Base-by-base conservation (phyloP, 2,329 filamentous ascomycete species). In the Fusarium vanettenii region DNA sequence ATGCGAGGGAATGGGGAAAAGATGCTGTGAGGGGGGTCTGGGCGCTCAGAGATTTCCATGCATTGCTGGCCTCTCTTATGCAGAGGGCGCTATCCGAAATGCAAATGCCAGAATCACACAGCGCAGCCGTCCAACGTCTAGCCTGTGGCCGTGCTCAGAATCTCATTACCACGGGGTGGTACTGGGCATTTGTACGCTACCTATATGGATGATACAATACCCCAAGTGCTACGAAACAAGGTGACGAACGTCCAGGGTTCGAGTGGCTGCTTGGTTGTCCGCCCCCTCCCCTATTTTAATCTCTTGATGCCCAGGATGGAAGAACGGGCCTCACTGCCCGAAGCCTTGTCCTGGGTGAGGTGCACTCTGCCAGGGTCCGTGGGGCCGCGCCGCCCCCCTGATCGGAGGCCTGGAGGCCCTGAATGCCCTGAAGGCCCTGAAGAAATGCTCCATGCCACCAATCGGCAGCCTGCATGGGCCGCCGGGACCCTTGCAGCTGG, bases 361-460 rank as follows among this genome's bases (percentile, higher is more conserved):
- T 22, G 41, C 20, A 22, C 33, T 20, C 18, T 29, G 59, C 39
- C 16, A 56, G 61, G 61, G 61, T 64, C 45, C 33, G 31, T 62
- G 60, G 29, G 41, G 45, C 59, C 60, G 37, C 31, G 57, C 63
- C 27, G 69, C 25, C 37, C 60, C 69, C 72, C 66, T 73, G 69
- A 70, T 66, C 60, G 31, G 50, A 70, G 20, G 64, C 52, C 52
- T 33, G 56, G 25, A 63, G 52, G 25, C 65, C 60, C 56, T 41
- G 31, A 35, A 60, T 65, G 64, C 37, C 60, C 52, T 63, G 61
- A 64, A 45, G 60, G 43, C 43, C 64, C 69, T 65, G 68, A 57
- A 60, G 52, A 62, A 56, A 50, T 27, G 62, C 60, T 66, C 45
- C 69, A 71, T 75, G 70, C 76, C 76, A 78, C 76, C 76, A 78